Percentiles rank a stretch among this genome's conserved stretches.
Evolutionary conservation across 2,329 filamentous ascomycete genomes (phyloP).

Genomic region (Golovinomyces cichoracearum): DNA sequence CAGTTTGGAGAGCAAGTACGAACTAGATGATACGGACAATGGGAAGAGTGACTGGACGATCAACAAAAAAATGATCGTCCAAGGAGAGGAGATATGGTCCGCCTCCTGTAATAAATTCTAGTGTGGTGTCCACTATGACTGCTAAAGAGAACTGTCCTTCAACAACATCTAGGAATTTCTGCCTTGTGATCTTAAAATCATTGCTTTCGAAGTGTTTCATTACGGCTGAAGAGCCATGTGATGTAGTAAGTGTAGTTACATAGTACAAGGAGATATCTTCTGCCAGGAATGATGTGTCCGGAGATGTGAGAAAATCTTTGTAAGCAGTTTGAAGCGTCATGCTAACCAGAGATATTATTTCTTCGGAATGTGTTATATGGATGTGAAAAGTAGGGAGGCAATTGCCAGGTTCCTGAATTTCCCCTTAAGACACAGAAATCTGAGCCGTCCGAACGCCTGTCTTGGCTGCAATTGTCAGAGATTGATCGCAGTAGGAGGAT

Average conservation of each 20-base stretch:
- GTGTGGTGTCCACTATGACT: conserved; percentile 52
- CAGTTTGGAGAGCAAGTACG: conserved; percentile 2
- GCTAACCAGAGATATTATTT: neutral
- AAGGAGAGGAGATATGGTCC: conserved; percentile 68
- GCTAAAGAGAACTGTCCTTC: conserved; percentile 45
- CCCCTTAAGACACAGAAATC: too few relatives aligned
- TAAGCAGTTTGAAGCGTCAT: conserved; percentile 33
- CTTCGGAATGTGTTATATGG: neutral
- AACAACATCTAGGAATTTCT: conserved; percentile 48
- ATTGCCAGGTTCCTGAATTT: too few relatives aligned
- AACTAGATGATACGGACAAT: conserved; percentile 34
- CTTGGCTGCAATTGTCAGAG: too few relatives aligned
- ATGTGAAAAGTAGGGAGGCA: too few relatives aligned
- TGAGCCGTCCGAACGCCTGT: too few relatives aligned
- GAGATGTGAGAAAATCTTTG: conserved; percentile 44
- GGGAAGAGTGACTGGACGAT: conserved; percentile 52
- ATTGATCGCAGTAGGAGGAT: too few relatives aligned
- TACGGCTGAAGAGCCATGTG: conserved; percentile 47
- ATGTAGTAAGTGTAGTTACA: conserved; percentile 59
- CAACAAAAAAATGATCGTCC: conserved; percentile 81
- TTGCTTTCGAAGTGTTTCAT: conserved; percentile 54
- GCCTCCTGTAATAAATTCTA: conserved; percentile 60
- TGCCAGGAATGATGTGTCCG: conserved; percentile 35
- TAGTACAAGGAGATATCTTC: conserved; percentile 53
- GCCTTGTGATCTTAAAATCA: conserved; percentile 58